Conservation (phyloP, 257 asterid genomes). For the Jaltomata sinuosa region DNA sequence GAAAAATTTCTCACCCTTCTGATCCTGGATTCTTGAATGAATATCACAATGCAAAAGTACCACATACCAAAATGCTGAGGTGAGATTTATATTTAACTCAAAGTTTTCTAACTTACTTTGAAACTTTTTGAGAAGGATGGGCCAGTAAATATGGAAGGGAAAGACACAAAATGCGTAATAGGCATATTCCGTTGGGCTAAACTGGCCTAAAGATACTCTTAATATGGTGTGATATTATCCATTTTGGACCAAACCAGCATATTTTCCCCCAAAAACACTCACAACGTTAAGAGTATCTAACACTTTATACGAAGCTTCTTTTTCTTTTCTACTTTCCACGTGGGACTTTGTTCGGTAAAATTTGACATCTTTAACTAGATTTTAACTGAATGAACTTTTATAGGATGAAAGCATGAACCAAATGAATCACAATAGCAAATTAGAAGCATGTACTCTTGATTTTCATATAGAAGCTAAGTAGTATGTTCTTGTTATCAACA, state of each 20-base stretch:
- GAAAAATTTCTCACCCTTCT: conserved; percentile 22
- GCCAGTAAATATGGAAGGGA: background rate
- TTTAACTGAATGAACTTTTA: background rate
- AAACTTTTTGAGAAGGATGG: background rate
- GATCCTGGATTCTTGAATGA: conserved; percentile 41
- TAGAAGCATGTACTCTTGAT: background rate
- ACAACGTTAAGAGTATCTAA: background rate
- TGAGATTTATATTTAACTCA: background rate
- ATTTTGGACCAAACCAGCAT: background rate
- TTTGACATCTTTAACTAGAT: background rate
- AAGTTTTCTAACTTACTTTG: background rate
- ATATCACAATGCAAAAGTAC: conserved; percentile 34
- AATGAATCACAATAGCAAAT: background rate
- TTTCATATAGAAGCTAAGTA: background rate
- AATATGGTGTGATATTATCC: background rate
- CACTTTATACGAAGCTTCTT: background rate
- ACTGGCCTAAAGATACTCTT: background rate
- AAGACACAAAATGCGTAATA: background rate
- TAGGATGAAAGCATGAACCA: background rate
- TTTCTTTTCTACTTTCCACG: no score
- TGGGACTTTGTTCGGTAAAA: background rate
- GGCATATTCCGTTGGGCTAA: background rate
- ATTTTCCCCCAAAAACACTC: background rate
- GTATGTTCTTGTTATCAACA: conserved; percentile 2
- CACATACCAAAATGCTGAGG: conserved; percentile 49